Evolutionary conservation across 306 rosid species (phyloP).

Genomic region (Prunus armeniaca): DNA sequence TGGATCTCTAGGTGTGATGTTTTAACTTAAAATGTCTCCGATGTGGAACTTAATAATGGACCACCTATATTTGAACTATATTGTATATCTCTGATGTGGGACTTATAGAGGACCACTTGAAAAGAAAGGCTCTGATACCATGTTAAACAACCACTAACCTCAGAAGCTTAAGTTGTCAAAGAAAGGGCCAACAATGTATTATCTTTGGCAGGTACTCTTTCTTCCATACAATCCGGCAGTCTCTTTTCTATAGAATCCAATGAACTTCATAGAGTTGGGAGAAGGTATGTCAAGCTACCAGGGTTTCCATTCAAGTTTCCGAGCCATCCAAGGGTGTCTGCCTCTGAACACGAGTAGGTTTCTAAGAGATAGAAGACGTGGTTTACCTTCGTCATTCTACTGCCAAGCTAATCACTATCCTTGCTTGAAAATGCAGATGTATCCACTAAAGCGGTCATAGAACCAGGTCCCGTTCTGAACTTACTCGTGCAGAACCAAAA

Average conservation of each 20-base stretch:
- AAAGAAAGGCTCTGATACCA: too few species aligned
- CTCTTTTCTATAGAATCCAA: slow-evolving; percentile 35
- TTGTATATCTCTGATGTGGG: too few species aligned
- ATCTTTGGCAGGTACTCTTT: too few species aligned
- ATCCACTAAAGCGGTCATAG: slow-evolving; percentile 38
- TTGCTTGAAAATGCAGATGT: slow-evolving; percentile 27
- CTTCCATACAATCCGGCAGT: slow-evolving; percentile 20
- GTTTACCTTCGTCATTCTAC: not conserved
- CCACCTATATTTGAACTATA: too few species aligned
- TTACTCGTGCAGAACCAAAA: slow-evolving; percentile 39
- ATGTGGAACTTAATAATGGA: too few species aligned
- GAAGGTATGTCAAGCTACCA: slow-evolving; percentile 39
- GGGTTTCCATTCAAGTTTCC: slow-evolving; percentile 52
- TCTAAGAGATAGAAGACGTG: not conserved
- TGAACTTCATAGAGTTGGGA: slow-evolving; percentile 27
- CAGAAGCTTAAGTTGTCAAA: too few species aligned
- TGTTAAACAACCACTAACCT: too few species aligned
- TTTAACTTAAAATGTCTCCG: too few species aligned
- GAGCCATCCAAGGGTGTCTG: slow-evolving; percentile 41
- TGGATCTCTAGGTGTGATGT: too few species aligned
- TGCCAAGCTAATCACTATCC: not conserved
- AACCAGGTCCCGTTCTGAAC: slow-evolving; percentile 44
- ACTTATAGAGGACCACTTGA: too few species aligned
- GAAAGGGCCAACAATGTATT: too few species aligned
- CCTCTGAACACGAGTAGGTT: slow-evolving; percentile 39